Evolutionary conservation across 371 early-diverging fungal species (phyloP).

Genomic region (Mortierella polycephala): DNA sequence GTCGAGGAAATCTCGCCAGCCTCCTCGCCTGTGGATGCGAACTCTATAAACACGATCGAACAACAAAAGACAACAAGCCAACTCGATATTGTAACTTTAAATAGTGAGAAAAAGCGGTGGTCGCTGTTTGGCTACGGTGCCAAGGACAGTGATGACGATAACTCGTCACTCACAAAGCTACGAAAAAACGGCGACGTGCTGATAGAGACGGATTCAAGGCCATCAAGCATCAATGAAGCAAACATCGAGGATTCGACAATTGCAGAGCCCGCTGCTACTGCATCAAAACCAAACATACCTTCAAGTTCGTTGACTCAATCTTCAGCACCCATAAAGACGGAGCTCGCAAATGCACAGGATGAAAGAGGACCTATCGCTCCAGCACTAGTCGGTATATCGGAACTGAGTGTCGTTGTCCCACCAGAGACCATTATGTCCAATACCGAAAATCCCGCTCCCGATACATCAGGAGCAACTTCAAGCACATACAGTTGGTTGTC

Average conservation of each 20-base stretch:
- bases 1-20: background rate
- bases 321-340: slow-evolving; percentile 7
- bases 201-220: slow-evolving; percentile 32
- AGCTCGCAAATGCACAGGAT: slow-evolving; percentile 13
- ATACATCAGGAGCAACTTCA: slow-evolving; percentile 2
- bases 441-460: background rate
- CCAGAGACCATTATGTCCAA: slow-evolving; percentile 11
- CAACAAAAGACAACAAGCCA: background rate
- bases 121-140: slow-evolving; percentile 38
- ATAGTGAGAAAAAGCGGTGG: slow-evolving; percentile 36
- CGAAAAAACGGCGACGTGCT: slow-evolving; percentile 33
- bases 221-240: slow-evolving; percentile 14
- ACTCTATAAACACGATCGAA: background rate
- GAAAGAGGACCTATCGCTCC: slow-evolving; percentile 16
- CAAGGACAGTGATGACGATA: slow-evolving; percentile 8
- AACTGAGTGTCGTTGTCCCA: slow-evolving; percentile 19
- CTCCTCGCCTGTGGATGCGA: background rate
- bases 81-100: slow-evolving; percentile 10
- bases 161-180: slow-evolving; percentile 11
- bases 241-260: background rate
- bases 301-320: background rate
- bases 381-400: slow-evolving; percentile 28
- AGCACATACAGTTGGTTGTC: slow-evolving; percentile 46
- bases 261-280: background rate
- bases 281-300: background rate